Conservation (phyloP, 306 rosid species). For the Neltuma alba region DNA sequence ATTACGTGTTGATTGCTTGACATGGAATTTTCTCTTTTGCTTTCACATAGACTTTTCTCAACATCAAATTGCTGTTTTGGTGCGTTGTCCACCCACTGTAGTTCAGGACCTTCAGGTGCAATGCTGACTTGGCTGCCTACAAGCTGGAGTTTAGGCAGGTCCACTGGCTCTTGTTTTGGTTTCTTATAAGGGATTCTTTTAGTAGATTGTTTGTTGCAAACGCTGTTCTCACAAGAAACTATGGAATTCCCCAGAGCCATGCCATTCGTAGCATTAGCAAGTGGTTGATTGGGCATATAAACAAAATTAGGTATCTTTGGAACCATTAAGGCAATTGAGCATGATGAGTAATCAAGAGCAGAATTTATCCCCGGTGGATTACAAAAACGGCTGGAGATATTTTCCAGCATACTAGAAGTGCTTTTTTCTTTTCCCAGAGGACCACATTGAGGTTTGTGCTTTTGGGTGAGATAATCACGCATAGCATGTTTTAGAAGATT, state of each 20-base stretch:
- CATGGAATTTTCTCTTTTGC: slow-evolving; percentile 21
- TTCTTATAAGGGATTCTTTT: slow-evolving; percentile 27
- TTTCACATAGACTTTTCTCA: slow-evolving; percentile 25
- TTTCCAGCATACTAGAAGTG: slow-evolving; percentile 1
- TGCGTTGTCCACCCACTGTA: slow-evolving; percentile 10
- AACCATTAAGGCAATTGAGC: slow-evolving; percentile 11
- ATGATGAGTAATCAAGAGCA: neutral
- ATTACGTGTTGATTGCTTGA: slow-evolving; percentile 6
- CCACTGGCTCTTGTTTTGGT: slow-evolving; percentile 38
- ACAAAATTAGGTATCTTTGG: slow-evolving; percentile 1
- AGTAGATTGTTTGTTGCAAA: slow-evolving; percentile 11
- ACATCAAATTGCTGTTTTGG: slow-evolving; percentile 20
- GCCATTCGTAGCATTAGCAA: neutral
- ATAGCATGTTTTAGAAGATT: neutral
- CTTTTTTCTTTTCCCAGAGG: slow-evolving; percentile 15
- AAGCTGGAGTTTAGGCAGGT: slow-evolving; percentile 29
- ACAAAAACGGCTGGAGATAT: slow-evolving; percentile 11
- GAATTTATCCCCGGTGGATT: slow-evolving; percentile 11
- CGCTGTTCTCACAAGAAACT: slow-evolving; percentile 9
- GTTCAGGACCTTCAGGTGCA: slow-evolving; percentile 33
- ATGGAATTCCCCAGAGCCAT: neutral
- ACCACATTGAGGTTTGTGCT: slow-evolving; percentile 25
- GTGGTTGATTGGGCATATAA: slow-evolving; percentile 3
- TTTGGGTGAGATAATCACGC: slow-evolving; percentile 22
- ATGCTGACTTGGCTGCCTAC: slow-evolving; percentile 24